Percentiles rank a stretch among this genome's conserved stretches.
Conservation (phyloP, 305 asterid species). For the Ajuga reptans region DNA sequence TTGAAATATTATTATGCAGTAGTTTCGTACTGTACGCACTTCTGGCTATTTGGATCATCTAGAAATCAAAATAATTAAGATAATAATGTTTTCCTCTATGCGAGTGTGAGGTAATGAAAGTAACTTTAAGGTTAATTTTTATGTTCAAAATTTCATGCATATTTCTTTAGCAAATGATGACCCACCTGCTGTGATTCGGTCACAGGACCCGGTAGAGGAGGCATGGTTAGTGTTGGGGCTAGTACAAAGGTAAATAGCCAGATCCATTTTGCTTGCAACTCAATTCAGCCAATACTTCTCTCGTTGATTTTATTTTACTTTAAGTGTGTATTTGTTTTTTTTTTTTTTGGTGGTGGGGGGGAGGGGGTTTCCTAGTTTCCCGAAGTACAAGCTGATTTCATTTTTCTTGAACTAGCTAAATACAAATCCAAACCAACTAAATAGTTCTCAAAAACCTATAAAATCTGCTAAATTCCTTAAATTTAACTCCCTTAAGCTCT, state of each 20-base stretch:
- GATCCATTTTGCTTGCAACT: neutral
- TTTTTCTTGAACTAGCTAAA: neutral
- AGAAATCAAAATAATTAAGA: neutral
- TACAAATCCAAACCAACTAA: too few relatives aligned
- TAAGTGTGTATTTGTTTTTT: too few relatives aligned
- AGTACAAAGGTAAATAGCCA: neutral
- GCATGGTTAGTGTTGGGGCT: neutral
- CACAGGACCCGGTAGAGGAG: too few relatives aligned
- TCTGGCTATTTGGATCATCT: neutral
- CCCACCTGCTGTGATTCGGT: too few relatives aligned
- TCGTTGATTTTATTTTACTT: neutral
- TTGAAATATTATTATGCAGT: neutral
- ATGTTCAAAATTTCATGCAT: neutral
- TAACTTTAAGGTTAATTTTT: neutral
- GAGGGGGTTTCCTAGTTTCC: neutral
- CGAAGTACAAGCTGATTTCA: neutral
- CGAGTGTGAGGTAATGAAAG: neutral
- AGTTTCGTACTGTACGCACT: neutral
- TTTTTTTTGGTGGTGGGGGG: neutral
- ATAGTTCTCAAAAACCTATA: neutral
- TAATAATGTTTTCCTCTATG: neutral
- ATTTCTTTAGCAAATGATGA: neutral
- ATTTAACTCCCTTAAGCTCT: too few relatives aligned
- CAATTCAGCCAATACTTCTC: constrained; percentile 3
- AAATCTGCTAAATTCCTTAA: too few relatives aligned